phyloP scores from a whole-genome alignment of 2,329 filamentous ascomycete species.

The Phyllosticta paracitricarpa region DNA sequence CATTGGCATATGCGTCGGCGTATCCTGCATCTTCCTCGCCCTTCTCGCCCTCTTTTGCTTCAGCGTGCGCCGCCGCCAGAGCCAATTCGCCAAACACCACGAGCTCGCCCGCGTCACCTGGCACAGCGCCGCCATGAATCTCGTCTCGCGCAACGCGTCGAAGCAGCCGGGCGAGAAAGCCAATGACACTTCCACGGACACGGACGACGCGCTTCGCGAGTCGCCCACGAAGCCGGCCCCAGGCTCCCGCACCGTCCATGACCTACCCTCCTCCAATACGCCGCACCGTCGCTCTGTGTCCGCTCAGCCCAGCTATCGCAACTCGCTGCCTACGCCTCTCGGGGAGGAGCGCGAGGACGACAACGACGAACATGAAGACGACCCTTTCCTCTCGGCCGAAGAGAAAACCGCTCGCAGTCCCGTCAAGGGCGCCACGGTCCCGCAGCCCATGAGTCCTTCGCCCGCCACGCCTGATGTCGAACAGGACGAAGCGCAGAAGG shows the following conservation, averaged over 20 bases:
- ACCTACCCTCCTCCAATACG: neutral
- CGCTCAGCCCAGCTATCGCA: neutral
- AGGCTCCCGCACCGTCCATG: neutral
- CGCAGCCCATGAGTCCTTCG: too few species aligned
- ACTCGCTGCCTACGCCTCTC: neutral
- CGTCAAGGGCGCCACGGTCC: neutral
- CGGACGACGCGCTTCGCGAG: neutral
- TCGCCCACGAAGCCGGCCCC: neutral
- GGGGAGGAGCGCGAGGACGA: neutral
- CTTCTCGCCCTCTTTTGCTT: too few species aligned
- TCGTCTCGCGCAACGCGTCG: too few species aligned
- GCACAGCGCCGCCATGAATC: too few species aligned
- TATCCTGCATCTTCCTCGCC: too few species aligned
- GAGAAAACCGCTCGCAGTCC: neutral
- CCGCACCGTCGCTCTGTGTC: neutral
- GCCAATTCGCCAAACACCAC: too few species aligned
- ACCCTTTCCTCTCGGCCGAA: neutral
- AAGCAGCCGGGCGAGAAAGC: too few species aligned
- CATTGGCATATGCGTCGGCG: too few species aligned
- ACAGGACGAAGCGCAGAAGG: too few species aligned
- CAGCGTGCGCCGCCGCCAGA: too few species aligned
- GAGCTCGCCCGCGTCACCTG: too few species aligned
- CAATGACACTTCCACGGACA: neutral
- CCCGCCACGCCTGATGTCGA: too few species aligned
- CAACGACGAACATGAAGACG: neutral